phyloP scores from a whole-genome alignment of 2,329 filamentous ascomycete genomes.

The Fusarium devonianum region DNA sequence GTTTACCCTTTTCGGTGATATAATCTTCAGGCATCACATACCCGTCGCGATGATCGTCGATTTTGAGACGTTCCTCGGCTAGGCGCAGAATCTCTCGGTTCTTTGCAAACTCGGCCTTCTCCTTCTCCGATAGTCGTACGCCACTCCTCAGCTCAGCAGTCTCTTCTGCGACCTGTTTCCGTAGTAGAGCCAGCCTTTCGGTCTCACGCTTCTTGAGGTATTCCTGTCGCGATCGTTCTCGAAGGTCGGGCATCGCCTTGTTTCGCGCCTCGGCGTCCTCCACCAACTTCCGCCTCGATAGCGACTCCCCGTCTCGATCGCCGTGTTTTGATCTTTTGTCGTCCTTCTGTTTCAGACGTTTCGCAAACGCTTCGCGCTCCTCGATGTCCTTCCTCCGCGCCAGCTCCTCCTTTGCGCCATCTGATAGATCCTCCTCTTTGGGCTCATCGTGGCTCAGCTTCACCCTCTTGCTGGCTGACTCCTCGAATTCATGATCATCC shows the following conservation, averaged over 20 bases:
- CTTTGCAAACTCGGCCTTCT: constrained; percentile 87
- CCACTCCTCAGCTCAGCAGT: constrained; percentile 80
- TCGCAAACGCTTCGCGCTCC: constrained; percentile 83
- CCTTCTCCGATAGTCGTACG: constrained; percentile 74
- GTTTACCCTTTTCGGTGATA: constrained; percentile 90
- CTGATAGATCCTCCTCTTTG: constrained; percentile 60
- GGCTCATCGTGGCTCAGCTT: constrained; percentile 67
- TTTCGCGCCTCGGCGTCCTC: constrained; percentile 69
- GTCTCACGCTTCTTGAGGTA: constrained; percentile 93
- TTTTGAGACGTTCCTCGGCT: constrained; percentile 82
- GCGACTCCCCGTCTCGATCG: constrained; percentile 63
- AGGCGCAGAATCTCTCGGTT: constrained; percentile 84
- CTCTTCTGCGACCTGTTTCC: constrained; percentile 91
- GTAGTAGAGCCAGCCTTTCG: constrained; percentile 83
- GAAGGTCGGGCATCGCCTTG: constrained; percentile 79
- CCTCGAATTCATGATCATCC: constrained; percentile 66
- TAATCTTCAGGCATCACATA: constrained; percentile 95
- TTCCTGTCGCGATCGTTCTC: constrained; percentile 85
- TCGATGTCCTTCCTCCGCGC: constrained; percentile 71
- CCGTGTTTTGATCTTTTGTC: constrained; percentile 73
- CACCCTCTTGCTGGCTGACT: constrained; percentile 74
- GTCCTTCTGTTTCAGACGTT: constrained; percentile 75
- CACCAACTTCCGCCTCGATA: constrained; percentile 59
- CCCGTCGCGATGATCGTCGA: constrained; percentile 91
- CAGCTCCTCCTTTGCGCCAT: constrained; percentile 64